Percentiles rank a stretch among this genome's conserved stretches.
Conservation (phyloP, 345 rosid genomes). For the Eucalyptus coolabah region DNA sequence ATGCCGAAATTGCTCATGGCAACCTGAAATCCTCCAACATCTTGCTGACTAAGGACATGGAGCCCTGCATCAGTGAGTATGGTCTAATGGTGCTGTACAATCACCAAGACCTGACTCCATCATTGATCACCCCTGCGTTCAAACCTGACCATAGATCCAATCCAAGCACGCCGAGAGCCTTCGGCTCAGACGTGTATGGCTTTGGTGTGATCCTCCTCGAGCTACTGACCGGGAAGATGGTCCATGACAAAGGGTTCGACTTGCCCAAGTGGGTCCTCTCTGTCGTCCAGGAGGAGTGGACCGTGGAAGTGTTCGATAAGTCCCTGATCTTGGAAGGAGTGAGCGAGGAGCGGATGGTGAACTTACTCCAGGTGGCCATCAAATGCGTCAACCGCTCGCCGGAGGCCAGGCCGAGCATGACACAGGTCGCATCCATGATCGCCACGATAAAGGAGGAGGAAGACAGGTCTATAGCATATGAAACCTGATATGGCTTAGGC, state of each 20-base stretch:
- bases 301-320: slow-evolving; percentile 52
- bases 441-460: slow-evolving; percentile 40
- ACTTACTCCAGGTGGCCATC: slow-evolving; percentile 42
- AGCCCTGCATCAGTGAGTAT: slow-evolving; percentile 53
- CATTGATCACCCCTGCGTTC: not conserved
- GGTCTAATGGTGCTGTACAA: slow-evolving; percentile 21
- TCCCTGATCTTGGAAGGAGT: slow-evolving; percentile 26
- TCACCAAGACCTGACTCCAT: not conserved
- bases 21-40: slow-evolving; percentile 58
- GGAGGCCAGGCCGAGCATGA: slow-evolving; percentile 24
- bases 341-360: slow-evolving; percentile 48
- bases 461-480: slow-evolving; percentile 22
- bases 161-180: not conserved
- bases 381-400: slow-evolving; percentile 29
- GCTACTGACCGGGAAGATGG: slow-evolving; percentile 39
- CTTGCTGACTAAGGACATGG: slow-evolving; percentile 29
- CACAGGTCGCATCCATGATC: slow-evolving; percentile 33
- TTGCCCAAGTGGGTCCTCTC: slow-evolving; percentile 49
- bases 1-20: slow-evolving; percentile 32
- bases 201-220: slow-evolving; percentile 46
- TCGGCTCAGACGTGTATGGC: slow-evolving; percentile 14
- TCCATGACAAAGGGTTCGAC: slow-evolving; percentile 25
- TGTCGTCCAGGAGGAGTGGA: slow-evolving; percentile 51
- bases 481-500: not conserved
- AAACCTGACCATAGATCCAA: not conserved